phyloP scores from a whole-genome alignment of 176 grass and related monocot species.

The Coix lacrymajobi region DNA sequence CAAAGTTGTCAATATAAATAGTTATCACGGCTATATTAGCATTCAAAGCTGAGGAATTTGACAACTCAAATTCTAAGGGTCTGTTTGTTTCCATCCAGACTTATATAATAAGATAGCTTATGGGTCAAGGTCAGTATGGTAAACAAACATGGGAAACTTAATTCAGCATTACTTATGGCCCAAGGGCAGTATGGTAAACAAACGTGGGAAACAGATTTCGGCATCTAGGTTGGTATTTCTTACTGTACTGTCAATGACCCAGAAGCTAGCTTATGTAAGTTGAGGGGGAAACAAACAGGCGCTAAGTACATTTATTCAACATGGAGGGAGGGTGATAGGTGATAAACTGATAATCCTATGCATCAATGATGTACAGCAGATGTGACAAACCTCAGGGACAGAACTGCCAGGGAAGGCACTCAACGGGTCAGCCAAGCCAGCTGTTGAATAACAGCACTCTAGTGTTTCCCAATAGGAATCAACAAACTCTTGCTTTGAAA shows the following conservation, averaged over 20 bases:
- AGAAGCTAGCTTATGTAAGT: neutral
- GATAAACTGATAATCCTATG: neutral
- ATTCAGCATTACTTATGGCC: no score
- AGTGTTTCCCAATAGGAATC: conserved; percentile 96
- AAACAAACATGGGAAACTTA: neutral
- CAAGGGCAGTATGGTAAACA: no score
- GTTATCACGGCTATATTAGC: neutral
- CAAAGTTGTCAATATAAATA: neutral
- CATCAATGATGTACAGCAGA: neutral
- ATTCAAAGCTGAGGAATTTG: neutral
- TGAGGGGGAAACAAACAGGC: neutral
- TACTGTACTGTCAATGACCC: neutral
- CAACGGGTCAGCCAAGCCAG: conserved; percentile 47
- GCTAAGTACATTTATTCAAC: neutral
- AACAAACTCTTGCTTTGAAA: conserved; percentile 65
- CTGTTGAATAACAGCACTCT: conserved; percentile 79
- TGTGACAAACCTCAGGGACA: conserved; percentile 69
- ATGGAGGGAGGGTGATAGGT: neutral
- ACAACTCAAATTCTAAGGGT: neutral
- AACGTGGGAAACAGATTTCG: no score
- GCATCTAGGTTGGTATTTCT: neutral
- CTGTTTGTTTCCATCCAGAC: neutral
- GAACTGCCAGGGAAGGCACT: conserved; percentile 87
- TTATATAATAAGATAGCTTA: neutral
- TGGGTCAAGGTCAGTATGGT: neutral